Base-by-base conservation (phyloP, 2,329 filamentous ascomycete species). In the Botrytis hyacinthi region DNA sequence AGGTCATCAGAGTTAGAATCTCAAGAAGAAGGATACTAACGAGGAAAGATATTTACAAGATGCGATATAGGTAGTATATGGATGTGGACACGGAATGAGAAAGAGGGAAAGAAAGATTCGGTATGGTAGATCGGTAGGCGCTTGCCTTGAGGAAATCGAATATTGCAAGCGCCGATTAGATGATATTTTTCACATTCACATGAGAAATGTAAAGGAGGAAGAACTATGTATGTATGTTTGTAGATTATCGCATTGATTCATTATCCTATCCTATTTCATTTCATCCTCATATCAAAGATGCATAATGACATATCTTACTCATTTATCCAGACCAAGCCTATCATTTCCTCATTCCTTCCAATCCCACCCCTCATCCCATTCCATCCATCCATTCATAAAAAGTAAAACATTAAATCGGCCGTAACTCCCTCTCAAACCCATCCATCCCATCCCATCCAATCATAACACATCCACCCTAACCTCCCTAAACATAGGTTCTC, bases 401-500 rank as follows among this genome's bases (percentile, higher is more conserved):
- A 29, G 26, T 18, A 62, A 29, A 62, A 63, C 9, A 63, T 10
- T 63, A 63, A 54, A n/a, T 65, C 40, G 3, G n/a, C n/a, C 61
- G n/a, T 29, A 32, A 65, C n/a, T 46, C 40, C 61, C n/a, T n/a
- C 26, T 51, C 48, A 7, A 46, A 8, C 54, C 29, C 1, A 59
- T 60, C 60, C 35, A 16, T 29, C 37, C 22, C 37, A 42, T n/a
- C 22, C 32, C 54, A 29, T 20, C 1, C 14, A 1, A 46, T 20
- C 62, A 46, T 32, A 26, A 22, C 35, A 32, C 12, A 37, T 42
- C 22, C 40, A 5, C 42, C 35, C 14, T 7, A 8, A 5, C n/a
- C 8, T 26, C 44, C 35, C 77, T 14, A 81, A n/a, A 81, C 80
- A 76, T 81, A 81, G 10, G 78, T 78, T n/a, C 74, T 76, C 29